phyloP scores from a whole-genome alignment of 805 yeast species.

The Nadsonia fulvescens region DNA sequence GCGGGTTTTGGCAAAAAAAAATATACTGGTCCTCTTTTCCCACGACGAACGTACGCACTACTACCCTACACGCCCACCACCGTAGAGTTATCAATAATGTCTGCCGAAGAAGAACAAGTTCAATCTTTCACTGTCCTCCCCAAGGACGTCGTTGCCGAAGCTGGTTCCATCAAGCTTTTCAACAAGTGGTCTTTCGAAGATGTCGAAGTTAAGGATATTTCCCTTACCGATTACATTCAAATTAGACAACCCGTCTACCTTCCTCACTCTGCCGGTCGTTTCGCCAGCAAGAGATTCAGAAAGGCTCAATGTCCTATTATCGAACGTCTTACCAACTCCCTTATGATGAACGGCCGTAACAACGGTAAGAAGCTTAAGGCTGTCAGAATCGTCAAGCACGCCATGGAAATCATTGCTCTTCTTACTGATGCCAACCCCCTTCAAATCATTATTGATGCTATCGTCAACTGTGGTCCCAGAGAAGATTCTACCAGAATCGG shows the following conservation, averaged over 20 bases:
- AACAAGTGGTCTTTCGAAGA: slow-evolving; percentile 99
- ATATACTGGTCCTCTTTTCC: too few species aligned
- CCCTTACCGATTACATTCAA: slow-evolving; percentile 96
- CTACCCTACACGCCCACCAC: too few species aligned
- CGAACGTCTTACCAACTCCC: slow-evolving; percentile 98
- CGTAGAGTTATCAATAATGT: too few species aligned
- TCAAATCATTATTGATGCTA: slow-evolving; percentile 97
- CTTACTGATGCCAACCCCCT: slow-evolving; percentile 98
- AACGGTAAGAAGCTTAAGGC: slow-evolving; percentile 99
- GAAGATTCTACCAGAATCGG: slow-evolving; percentile 99
- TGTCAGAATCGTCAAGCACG: slow-evolving; percentile 98
- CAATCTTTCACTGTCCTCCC: slow-evolving; percentile 97
- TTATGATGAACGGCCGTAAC: slow-evolving; percentile 99
- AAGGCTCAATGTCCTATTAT: slow-evolving; percentile 98
- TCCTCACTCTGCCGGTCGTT: slow-evolving; percentile 99
- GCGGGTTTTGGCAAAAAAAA: too few species aligned
- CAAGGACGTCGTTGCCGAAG: slow-evolving; percentile 89
- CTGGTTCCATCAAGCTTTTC: slow-evolving; percentile 91
- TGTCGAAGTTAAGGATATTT: slow-evolving; percentile 92
- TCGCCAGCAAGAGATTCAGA: slow-evolving; percentile 99
- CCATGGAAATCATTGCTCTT: slow-evolving; percentile 92
- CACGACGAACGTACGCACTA: too few species aligned
- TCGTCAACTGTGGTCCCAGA: slow-evolving; percentile 99
- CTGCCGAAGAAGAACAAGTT: too few species aligned
- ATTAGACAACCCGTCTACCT: slow-evolving; percentile 94